These are phyloP conservation scores for Linanthus parryae DNA, from an alignment of 148 eudicot species.

Conservation along the genomic window DNA sequence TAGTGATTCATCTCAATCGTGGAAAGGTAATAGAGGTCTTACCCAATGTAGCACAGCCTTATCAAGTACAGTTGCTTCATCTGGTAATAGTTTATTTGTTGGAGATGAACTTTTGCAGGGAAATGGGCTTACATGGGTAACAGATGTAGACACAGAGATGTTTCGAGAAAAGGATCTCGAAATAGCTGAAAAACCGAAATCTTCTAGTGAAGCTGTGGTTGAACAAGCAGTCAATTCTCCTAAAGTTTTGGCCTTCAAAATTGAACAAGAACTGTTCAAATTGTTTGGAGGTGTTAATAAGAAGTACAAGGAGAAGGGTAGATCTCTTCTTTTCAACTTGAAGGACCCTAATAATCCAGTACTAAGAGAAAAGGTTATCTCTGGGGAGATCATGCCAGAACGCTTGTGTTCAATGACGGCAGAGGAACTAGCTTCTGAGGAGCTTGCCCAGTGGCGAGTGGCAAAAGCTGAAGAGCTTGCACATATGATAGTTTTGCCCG, in stretches of 20 bases:
- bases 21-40: conserved; percentile 8
- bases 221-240: conserved; percentile 31
- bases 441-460: conserved; percentile 87
- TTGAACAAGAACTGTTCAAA: conserved; percentile 73
- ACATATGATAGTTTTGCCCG: conserved; percentile 78
- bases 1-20: neutral
- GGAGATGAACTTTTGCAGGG: conserved; percentile 71
- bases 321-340: conserved; percentile 80
- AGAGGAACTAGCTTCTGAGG: conserved; percentile 92
- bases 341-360: conserved; percentile 86
- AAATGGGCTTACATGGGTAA: conserved; percentile 81
- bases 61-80: conserved; percentile 52
- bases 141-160: conserved; percentile 35
- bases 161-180: conserved; percentile 30
- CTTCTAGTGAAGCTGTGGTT: conserved; percentile 16
- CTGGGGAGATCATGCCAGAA: conserved; percentile 74
- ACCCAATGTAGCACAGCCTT: conserved; percentile 39
- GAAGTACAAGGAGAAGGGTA: conserved; percentile 85
- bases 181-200: conserved; percentile 21
- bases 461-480: conserved; percentile 86
- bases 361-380: conserved; percentile 72
- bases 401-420: conserved; percentile 84
- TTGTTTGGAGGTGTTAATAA: conserved; percentile 86
- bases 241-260: conserved; percentile 45
- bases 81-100: conserved; percentile 38